Percentiles rank a stretch among this genome's conserved stretches.
Conservation (phyloP, 2,329 filamentous ascomycete genomes). For the Fusarium transvaalense region DNA sequence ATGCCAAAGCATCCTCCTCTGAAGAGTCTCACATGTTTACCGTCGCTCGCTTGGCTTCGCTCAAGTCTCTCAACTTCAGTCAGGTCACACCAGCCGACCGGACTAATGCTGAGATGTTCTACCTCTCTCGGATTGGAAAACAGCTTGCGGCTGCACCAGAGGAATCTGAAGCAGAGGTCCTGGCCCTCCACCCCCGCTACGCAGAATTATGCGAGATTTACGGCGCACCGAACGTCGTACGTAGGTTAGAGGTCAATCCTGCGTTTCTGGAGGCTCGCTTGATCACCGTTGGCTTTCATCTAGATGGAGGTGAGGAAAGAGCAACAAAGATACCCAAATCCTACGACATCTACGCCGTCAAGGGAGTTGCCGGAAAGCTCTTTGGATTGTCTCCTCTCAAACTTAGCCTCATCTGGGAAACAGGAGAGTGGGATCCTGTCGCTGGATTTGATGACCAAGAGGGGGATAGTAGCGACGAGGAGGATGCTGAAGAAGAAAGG, state of each 20-base stretch:
- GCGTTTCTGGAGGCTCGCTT: conserved; percentile 86
- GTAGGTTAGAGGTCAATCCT: conserved; percentile 73
- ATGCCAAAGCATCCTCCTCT: conserved; percentile 63
- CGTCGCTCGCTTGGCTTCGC: conserved; percentile 76
- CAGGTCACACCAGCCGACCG: conserved; percentile 79
- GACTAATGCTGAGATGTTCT: conserved; percentile 91
- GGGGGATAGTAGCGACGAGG: conserved; percentile 66
- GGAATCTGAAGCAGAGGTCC: conserved; percentile 65
- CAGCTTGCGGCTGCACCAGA: conserved; percentile 75
- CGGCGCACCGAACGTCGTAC: conserved; percentile 75
- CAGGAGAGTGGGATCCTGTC: conserved; percentile 88
- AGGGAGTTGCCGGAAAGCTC: conserved; percentile 80
- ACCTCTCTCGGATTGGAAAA: conserved; percentile 84
- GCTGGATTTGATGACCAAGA: conserved; percentile 71
- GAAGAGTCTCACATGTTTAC: conserved; percentile 93
- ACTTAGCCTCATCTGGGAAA: conserved; percentile 84
- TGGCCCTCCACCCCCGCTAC: conserved; percentile 78
- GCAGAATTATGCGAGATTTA: conserved; percentile 79
- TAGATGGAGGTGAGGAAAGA: conserved; percentile 46
- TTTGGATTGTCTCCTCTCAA: conserved; percentile 74
- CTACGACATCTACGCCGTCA: conserved; percentile 84
- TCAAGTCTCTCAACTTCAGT: conserved; percentile 80
- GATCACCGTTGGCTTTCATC: conserved; percentile 71
- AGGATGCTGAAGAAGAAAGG: conserved; percentile 57
- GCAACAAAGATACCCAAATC: conserved; percentile 75